Evolutionary conservation across 1,284 basidiomycete species (phyloP).

Genomic region (Heterobasidion annosum): DNA sequence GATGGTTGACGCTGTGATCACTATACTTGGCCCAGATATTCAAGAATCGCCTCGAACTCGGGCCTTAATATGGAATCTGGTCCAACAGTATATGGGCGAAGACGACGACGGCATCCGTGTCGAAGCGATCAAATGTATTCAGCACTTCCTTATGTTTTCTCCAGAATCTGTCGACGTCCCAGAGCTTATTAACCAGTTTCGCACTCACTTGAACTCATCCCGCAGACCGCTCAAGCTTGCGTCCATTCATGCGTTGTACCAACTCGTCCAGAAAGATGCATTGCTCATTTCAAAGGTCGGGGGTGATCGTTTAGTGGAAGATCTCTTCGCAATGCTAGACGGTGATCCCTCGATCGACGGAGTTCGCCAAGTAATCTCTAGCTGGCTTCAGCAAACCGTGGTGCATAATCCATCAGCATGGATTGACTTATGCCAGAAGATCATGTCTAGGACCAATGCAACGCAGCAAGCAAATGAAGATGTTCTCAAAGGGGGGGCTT

Average conservation of each 20-base stretch:
- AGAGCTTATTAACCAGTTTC: conserved; percentile 68
- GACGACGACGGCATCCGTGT: conserved; percentile 84
- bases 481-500: conserved; percentile 35
- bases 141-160: conserved; percentile 96
- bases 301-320: conserved; percentile 89
- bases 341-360: conserved; percentile 93
- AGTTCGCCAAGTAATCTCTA: conserved; percentile 87
- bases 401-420: conserved; percentile 90
- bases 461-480: conserved; percentile 67
- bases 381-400: conserved; percentile 94
- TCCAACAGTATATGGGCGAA: conserved; percentile 81
- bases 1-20: conserved; percentile 89
- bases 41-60: conserved; percentile 83
- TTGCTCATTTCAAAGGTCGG: conserved; percentile 88
- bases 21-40: conserved; percentile 92
- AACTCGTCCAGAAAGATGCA: conserved; percentile 95
- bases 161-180: conserved; percentile 77
- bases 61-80: conserved; percentile 75
- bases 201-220: conserved; percentile 69
- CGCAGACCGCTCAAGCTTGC: conserved; percentile 85
- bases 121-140: conserved; percentile 92
- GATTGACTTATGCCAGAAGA: conserved; percentile 96
- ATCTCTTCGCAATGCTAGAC: conserved; percentile 92
- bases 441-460: conserved; percentile 85
- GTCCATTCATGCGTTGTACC: conserved; percentile 92